Conservation (phyloP, 257 asterid genomes). For the Nyctanthes arbortristis region DNA sequence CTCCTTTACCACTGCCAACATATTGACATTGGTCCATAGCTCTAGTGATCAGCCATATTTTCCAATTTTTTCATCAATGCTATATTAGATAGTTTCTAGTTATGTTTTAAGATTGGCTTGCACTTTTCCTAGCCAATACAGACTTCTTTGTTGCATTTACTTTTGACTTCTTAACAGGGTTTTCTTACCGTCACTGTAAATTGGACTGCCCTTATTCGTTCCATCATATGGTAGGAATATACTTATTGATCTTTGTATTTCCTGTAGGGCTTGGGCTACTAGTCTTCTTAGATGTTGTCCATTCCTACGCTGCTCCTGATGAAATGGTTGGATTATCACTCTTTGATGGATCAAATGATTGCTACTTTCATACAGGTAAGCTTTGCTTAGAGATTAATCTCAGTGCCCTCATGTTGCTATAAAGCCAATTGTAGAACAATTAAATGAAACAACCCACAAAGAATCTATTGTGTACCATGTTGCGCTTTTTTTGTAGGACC, state of each 20-base stretch:
- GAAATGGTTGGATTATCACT: conserved; percentile 94
- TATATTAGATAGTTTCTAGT: neutral
- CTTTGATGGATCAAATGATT: conserved; percentile 97
- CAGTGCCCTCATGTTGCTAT: neutral
- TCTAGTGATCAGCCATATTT: neutral
- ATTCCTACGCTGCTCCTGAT: conserved; percentile 97
- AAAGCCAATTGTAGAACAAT: neutral
- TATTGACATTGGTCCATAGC: neutral
- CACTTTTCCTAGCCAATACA: neutral
- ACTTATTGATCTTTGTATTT: conserved; percentile 16
- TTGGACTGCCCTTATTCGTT: conserved; percentile 17
- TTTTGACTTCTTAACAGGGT: neutral
- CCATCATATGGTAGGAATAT: conserved; percentile 8
- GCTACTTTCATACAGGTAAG: conserved; percentile 93
- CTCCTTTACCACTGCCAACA: conserved; percentile 10
- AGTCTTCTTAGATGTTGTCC: conserved; percentile 88
- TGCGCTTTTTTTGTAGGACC: neutral
- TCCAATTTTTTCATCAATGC: neutral
- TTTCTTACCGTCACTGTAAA: conserved; percentile 4
- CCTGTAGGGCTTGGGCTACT: conserved; percentile 81
- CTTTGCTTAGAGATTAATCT: neutral
- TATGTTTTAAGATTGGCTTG: neutral
- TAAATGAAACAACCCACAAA: neutral
- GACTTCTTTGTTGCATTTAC: neutral
- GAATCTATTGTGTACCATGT: neutral